These are phyloP conservation scores for Bisporella sp. DNA, from an alignment of 2,329 filamentous ascomycete species.

Conservation along the genomic window DNA sequence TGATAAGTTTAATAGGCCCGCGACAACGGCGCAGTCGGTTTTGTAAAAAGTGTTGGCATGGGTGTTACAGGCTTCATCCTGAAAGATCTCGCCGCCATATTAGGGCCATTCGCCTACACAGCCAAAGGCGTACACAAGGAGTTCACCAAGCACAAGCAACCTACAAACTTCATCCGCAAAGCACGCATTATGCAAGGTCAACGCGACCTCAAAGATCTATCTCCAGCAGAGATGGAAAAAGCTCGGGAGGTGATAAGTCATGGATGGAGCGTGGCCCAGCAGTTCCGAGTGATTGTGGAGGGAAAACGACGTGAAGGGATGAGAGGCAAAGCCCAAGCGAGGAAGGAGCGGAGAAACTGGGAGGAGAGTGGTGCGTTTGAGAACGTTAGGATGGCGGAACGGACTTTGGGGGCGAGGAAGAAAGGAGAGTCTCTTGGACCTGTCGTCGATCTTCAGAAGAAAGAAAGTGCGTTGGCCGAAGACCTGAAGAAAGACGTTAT, in stretches of 20 bases:
- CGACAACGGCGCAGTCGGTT: conserved; percentile 46
- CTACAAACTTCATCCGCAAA: conserved; percentile 45
- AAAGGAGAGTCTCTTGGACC: conserved; percentile 35
- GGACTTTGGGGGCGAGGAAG: conserved; percentile 37
- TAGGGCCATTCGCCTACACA: conserved; percentile 18
- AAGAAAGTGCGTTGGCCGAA: conserved; percentile 12
- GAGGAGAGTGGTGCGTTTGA: conserved; percentile 37
- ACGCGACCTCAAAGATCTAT: conserved; percentile 33
- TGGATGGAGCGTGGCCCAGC: conserved; percentile 37
- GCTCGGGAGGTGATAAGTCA: conserved; percentile 28
- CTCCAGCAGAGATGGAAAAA: conserved; percentile 25
- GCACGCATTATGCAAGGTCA: conserved; percentile 54
- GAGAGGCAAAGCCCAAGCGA: conserved; percentile 26
- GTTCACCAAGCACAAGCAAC: conserved; percentile 38
- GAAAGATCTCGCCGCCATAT: conserved; percentile 44
- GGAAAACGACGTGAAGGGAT: conserved; percentile 22
- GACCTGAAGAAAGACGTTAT: conserved; percentile 13
- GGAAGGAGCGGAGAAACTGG: conserved; percentile 34
- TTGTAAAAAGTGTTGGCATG: conserved; percentile 46
- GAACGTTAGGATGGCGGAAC: conserved; percentile 39
- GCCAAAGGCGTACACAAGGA: conserved; percentile 21
- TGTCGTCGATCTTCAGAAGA: conserved; percentile 17
- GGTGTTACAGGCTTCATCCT: conserved; percentile 49
- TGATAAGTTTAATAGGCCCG: conserved; percentile 33
- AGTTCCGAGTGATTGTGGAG: conserved; percentile 34